Percentiles rank a stretch among this genome's conserved stretches.
phyloP scores from a whole-genome alignment of 2,329 filamentous ascomycete species.

The Zymoseptoria ardabiliae region DNA sequence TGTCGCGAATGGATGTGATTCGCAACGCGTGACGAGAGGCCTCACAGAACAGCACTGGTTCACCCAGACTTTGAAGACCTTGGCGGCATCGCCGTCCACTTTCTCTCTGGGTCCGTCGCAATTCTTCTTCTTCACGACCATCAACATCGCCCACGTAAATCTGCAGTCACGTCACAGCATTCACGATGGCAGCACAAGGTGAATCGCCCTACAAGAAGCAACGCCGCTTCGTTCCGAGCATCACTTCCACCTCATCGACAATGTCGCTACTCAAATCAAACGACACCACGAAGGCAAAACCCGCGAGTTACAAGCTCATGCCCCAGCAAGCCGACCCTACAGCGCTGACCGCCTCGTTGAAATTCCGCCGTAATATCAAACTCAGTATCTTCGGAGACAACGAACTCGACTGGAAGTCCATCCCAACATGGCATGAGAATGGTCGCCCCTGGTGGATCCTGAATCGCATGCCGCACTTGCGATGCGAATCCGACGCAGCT shows the following conservation, averaged over 20 bases:
- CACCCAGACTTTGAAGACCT: not conserved
- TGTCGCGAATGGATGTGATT: not conserved
- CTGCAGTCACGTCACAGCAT: not conserved
- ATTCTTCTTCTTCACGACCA: not conserved
- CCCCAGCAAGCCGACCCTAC: not conserved
- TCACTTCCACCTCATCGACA: not conserved
- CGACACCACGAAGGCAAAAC: not conserved
- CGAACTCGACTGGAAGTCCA: conserved; percentile 19
- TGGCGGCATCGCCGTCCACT: not conserved
- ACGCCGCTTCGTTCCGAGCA: not conserved
- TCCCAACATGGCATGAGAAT: conserved; percentile 4
- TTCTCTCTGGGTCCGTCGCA: not conserved
- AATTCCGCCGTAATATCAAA: conserved; percentile 6
- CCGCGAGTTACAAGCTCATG: not conserved
- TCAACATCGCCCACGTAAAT: not conserved
- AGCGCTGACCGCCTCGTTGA: conserved; percentile 1
- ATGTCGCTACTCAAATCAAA: not conserved
- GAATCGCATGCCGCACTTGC: not conserved
- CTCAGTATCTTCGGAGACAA: conserved; percentile 11
- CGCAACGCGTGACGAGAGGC: not conserved
- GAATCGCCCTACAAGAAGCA: not conserved
- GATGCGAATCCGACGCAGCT: not conserved
- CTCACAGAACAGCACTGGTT: not conserved
- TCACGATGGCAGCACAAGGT: not conserved
- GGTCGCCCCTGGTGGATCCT: not conserved